Base-by-base conservation (phyloP, 495 filamentous ascomycete species). In the Penicillium tannophilum region DNA sequence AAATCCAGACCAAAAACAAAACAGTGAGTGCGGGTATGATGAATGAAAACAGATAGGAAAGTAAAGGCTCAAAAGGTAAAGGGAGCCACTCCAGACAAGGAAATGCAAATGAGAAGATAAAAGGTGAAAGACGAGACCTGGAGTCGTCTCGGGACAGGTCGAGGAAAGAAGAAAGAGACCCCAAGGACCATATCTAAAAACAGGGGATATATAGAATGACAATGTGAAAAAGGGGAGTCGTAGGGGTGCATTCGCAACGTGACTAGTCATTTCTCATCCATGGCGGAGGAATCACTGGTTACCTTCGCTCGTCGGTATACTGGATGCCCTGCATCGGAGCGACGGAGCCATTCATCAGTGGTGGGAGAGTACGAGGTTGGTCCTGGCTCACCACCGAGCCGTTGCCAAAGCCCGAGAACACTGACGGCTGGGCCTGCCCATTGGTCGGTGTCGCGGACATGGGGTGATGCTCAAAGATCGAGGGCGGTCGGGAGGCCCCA, bases 311-410 rank as follows among this genome's bases (percentile, higher is more conserved):
- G 52, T 83, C 79, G 19, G 77, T 76, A 62, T 84, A 84, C 62
- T 84, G 80, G 14, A 84, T 77, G 23, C 82, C 82, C 65, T 84
- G 82, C 82, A 84, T 84, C 17, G 78, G 73, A n/a, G 79, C 78
- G 11, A 71, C 69, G 1, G 76, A 75, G 2, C 79, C 78, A 59
- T 80, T 82, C 65, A 79, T 76, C 17, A 83, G 70, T 4, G 81
- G 79, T 20, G 79, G 79, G n/a, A 82, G 56, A 10, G 79, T 80
- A 14, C 82, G 78, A 33, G 81, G 78, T 54, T 80, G 78, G 48
- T 82, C 79, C 14, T 72, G 70, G 24, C 63, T 45, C 49, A 76
- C 71, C 11, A 54, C 58, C 4, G 68, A 36, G 14, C 72, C 74
- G 11, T 70, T 67, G 12, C 59, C 66, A 44, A 78, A 80, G 14